Evolutionary conservation across 2,329 filamentous ascomycete species (phyloP), one percentile per base, ranked within the genome.

Genomic region (Tothia fuscella): DNA sequence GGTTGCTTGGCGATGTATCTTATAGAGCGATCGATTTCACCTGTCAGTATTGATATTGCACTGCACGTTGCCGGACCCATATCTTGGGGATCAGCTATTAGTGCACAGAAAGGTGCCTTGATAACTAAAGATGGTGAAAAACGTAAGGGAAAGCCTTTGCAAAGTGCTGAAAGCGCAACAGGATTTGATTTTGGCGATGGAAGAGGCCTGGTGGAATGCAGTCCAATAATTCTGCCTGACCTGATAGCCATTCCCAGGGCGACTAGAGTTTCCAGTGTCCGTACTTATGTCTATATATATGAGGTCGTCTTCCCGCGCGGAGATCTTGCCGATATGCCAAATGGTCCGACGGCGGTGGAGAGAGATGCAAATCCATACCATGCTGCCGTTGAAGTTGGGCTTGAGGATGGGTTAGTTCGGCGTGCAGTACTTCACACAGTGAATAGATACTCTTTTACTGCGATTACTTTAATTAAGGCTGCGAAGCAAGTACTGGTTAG

Each of bases 381-480:
- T 9, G 32, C 32, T 35, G 32, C 32, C 17, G 32, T 35, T 9
- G 9, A 9, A 9, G 9, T 35, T 9, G 17, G 10, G 9, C 9
- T 19, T 9, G 16, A 35, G 32, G 32, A 35, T 17, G 32, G 17
- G 9, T 13, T 16, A 9, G 16, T 17, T 19, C 9, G 9, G 9
- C 32, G 17, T 16, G 32, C 32, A 17, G 32, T 35, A 13, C 32
- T 35, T 9, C 9, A 35, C 9, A 35, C 32, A 35, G 32, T 35
- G 32, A 35, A 35, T 35, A 16, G 32, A 17, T 35, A 35, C 16
- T 9, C 32, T 10, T 35, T 35, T 16, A 35, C 32, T 9, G 10
- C 32, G 16, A 35, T 35, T 9, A 16, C 32, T 9, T 35, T 16
- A 10, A 35, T 35, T 35, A 16, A 35, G 32, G 32, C 32, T 35